phyloP scores from a whole-genome alignment of 495 filamentous ascomycete genomes.

The Talaromyces trachyspermus region DNA sequence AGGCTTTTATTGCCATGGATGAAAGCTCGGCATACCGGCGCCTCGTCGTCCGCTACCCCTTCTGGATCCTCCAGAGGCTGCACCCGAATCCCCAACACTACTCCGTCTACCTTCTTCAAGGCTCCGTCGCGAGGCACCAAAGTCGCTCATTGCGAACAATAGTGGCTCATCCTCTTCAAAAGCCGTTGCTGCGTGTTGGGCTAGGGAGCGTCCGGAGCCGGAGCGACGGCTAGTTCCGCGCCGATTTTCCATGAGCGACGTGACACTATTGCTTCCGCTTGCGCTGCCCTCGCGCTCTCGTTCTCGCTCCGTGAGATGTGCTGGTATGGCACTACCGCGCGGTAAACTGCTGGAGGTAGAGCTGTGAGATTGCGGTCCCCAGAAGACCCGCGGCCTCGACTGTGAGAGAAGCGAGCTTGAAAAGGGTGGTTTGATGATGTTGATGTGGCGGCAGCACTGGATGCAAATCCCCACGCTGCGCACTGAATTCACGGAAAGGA shows the following conservation, averaged over 20 bases:
- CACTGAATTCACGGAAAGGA: conserved; percentile 25
- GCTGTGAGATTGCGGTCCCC: conserved; percentile 34
- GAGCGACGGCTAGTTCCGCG: conserved; percentile 29
- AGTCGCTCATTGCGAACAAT: conserved; percentile 83
- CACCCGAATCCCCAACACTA: conserved; percentile 29
- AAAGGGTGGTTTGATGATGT: conserved; percentile 30
- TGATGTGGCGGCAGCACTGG: conserved; percentile 28
- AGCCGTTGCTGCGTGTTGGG: conserved; percentile 24
- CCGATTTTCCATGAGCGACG: conserved; percentile 28
- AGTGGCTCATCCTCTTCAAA: conserved; percentile 71
- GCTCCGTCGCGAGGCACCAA: conserved; percentile 62
- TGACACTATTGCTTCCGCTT: conserved; percentile 45
- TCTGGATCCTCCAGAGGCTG: conserved; percentile 23
- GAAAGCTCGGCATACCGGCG: conserved; percentile 25
- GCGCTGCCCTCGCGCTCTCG: conserved; percentile 43
- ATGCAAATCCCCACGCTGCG: conserved; percentile 31
- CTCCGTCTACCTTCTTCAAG: conserved; percentile 59
- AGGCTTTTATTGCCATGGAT: conserved; percentile 29
- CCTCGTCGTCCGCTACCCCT: conserved; percentile 35
- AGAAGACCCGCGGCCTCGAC: conserved; percentile 34
- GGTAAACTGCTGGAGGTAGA: conserved; percentile 39
- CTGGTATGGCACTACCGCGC: conserved; percentile 28
- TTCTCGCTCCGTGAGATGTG: conserved; percentile 31
- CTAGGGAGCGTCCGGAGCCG: conserved; percentile 23
- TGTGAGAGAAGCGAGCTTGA: conserved; percentile 33